Conservation (phyloP, 345 rosid species). For the Gossypium sturtianum region DNA sequence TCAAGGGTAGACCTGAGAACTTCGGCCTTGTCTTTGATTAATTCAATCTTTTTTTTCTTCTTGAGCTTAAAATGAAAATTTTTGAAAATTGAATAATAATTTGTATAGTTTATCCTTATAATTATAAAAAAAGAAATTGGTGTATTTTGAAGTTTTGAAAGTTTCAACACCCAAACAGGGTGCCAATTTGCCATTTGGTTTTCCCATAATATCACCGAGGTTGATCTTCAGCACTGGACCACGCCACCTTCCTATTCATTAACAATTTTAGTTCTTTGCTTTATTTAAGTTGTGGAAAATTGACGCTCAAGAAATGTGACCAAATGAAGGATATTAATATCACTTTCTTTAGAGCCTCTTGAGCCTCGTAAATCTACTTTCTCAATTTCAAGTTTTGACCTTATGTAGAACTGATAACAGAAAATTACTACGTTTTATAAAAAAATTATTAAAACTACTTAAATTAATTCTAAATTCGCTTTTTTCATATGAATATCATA, state of each 20-base stretch:
- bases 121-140: background rate
- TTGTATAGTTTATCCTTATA: too few relatives aligned
- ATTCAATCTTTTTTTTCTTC: slow-evolving; percentile 85
- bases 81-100: too few relatives aligned
- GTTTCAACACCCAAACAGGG: background rate
- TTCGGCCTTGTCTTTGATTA: slow-evolving; percentile 82
- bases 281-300: too few relatives aligned
- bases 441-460: background rate
- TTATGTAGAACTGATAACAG: background rate
- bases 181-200: background rate
- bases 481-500: too few relatives aligned
- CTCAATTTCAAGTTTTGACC: background rate
- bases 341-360: background rate
- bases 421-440: background rate
- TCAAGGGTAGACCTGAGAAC: slow-evolving; percentile 96
- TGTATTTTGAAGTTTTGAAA: background rate
- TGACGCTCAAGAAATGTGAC: background rate
- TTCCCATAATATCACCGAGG: background rate
- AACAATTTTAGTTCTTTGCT: background rate
- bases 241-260: background rate
- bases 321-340: background rate
- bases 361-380: background rate
- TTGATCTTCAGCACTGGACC: background rate
- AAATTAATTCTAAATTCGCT: too few relatives aligned
- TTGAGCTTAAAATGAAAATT: slow-evolving; percentile 19